phyloP scores from a whole-genome alignment of 2,329 filamentous ascomycete species.

The Exophiala alcalophila region DNA sequence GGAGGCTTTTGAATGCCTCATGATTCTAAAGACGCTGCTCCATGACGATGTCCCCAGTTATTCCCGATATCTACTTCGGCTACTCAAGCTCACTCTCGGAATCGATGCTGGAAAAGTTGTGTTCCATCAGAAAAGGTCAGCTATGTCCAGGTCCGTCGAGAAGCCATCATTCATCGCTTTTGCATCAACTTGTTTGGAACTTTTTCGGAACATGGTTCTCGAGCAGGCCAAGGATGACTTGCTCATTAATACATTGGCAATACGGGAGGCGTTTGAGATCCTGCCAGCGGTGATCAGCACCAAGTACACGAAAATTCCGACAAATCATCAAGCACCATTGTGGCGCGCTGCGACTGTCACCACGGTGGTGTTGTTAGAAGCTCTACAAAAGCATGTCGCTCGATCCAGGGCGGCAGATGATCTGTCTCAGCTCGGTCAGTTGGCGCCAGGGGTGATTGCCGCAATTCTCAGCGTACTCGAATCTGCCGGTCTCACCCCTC shows the following conservation, averaged over 20 bases:
- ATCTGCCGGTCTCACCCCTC: constrained; percentile 57
- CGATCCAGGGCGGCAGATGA: background rate
- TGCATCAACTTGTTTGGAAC: constrained; percentile 45
- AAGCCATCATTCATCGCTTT: constrained; percentile 83
- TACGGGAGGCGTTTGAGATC: constrained; percentile 59
- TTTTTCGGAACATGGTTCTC: constrained; percentile 17
- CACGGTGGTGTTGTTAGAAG: constrained; percentile 60
- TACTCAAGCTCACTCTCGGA: constrained; percentile 67
- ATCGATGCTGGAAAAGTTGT: constrained; percentile 16
- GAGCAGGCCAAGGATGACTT: constrained; percentile 11
- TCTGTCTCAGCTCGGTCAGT: constrained; percentile 1
- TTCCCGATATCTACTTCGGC: constrained; percentile 69
- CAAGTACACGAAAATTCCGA: constrained; percentile 75
- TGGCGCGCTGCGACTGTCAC: constrained; percentile 80
- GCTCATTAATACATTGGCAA: constrained; percentile 11
- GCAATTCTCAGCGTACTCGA: constrained; percentile 67
- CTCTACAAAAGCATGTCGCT: constrained; percentile 32
- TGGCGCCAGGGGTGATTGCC: constrained; percentile 51
- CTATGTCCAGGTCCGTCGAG: constrained; percentile 19
- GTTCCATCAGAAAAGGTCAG: constrained; percentile 11
- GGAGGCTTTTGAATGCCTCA: constrained; percentile 16
- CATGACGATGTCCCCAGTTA: constrained; percentile 60
- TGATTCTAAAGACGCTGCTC: constrained; percentile 29
- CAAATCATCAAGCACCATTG: constrained; percentile 66
- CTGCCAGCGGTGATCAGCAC: constrained; percentile 68